Percentiles rank a stretch among this genome's conserved stretches.
Evolutionary conservation across 805 yeast genomes (phyloP).

Genomic region (Hanseniaspora meyeri): DNA sequence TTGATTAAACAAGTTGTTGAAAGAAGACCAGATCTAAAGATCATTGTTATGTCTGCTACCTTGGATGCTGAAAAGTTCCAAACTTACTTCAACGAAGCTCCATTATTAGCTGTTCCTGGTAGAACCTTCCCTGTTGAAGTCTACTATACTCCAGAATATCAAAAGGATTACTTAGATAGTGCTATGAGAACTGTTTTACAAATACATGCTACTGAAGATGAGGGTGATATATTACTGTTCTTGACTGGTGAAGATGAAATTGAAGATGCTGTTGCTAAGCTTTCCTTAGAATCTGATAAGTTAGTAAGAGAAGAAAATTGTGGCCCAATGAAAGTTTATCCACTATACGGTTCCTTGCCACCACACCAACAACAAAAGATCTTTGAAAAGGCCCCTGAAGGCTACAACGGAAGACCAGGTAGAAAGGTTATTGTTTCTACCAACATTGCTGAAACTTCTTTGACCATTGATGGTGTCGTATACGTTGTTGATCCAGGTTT

Average conservation of each 20-base stretch:
- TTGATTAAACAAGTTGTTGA: constrained; percentile 66
- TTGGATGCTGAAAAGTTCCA: constrained; percentile 95
- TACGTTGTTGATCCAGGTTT: constrained; percentile 97
- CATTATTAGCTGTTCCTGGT: constrained; percentile 91
- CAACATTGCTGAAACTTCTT: constrained; percentile 93
- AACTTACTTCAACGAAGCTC: constrained; percentile 77
- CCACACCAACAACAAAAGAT: constrained; percentile 91
- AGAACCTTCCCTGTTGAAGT: constrained; percentile 96
- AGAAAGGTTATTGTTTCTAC: constrained; percentile 86
- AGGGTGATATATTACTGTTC: constrained; percentile 77
- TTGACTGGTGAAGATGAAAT: constrained; percentile 96
- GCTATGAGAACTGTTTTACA: constrained; percentile 92
- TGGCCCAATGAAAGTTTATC: constrained; percentile 84
- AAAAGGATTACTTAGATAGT: constrained; percentile 86
- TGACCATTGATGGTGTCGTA: constrained; percentile 94
- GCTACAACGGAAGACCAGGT: constrained; percentile 78
- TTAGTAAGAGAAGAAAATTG: constrained; percentile 76
- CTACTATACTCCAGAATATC: constrained; percentile 92
- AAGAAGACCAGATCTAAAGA: constrained; percentile 77
- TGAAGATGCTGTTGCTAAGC: constrained; percentile 88
- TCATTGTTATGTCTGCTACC: constrained; percentile 95
- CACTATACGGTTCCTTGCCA: constrained; percentile 90
- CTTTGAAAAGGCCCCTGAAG: constrained; percentile 76
- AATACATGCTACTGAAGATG: constrained; percentile 92
- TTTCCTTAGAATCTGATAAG: constrained; percentile 79